These are phyloP conservation scores for Aspergillus luchuensis DNA, from an alignment of 2,329 filamentous ascomycete genomes.

Conservation along the genomic window DNA sequence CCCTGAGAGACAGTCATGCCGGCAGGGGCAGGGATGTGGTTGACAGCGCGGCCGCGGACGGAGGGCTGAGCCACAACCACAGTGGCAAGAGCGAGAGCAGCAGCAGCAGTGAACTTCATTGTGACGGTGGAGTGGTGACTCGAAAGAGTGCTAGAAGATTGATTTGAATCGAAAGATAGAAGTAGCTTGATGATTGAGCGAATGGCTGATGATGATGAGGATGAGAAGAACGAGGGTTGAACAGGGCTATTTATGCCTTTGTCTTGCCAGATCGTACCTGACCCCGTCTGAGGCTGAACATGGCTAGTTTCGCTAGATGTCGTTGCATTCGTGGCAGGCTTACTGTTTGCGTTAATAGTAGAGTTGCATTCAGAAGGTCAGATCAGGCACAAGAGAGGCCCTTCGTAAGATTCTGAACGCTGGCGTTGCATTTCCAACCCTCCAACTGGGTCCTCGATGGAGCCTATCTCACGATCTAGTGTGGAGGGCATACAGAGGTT, in stretches of 20 bases:
- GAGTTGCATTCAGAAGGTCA: not conserved
- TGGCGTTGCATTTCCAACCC: not conserved
- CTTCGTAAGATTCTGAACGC: not conserved
- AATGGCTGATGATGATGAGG: not conserved
- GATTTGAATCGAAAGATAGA: not conserved
- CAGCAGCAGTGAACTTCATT: constrained; percentile 37
- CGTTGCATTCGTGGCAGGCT: not conserved
- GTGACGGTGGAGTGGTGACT: constrained; percentile 17
- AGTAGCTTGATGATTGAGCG: not conserved
- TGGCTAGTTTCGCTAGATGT: not conserved
- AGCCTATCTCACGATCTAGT: too few species aligned
- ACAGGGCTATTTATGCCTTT: not conserved
- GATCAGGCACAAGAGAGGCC: not conserved
- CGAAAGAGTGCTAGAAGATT: not conserved
- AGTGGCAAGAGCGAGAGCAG: constrained; percentile 30
- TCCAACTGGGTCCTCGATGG: too few species aligned
- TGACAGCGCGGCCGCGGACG: constrained; percentile 23
- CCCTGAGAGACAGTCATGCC: constrained; percentile 36
- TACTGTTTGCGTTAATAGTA: not conserved
- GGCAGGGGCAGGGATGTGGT: constrained; percentile 26
- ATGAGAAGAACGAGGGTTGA: not conserved
- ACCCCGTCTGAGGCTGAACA: too few species aligned
- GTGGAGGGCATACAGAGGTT: too few species aligned
- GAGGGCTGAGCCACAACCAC: constrained; percentile 1
- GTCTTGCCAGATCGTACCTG: not conserved